These are phyloP conservation scores for Colletotrichum spaethianum DNA, from an alignment of 2,329 filamentous ascomycete species.

Conservation along the genomic window DNA sequence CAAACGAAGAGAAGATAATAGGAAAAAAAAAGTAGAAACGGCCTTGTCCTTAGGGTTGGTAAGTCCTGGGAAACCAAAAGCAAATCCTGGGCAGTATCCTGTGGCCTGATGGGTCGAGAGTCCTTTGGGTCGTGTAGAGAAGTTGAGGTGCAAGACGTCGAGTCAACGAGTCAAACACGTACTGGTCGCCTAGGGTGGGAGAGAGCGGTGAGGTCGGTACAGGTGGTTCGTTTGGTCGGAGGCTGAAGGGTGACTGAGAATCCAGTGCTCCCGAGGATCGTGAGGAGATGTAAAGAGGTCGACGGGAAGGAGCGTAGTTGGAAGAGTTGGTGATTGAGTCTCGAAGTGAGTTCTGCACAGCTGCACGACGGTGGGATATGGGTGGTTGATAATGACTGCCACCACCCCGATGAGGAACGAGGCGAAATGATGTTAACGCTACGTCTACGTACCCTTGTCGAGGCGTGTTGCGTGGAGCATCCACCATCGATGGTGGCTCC, in stretches of 20 bases:
- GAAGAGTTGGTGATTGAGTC: conserved; percentile 44
- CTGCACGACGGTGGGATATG: conserved; percentile 40
- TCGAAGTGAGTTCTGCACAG: neutral
- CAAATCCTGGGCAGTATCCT: conserved; percentile 36
- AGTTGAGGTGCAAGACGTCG: conserved; percentile 57
- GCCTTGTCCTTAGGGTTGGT: conserved; percentile 34
- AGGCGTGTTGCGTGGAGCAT: conserved; percentile 54
- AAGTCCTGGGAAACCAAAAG: conserved; percentile 38
- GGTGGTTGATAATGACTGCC: conserved; percentile 43
- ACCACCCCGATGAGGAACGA: conserved; percentile 40
- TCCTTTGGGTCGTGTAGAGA: conserved; percentile 40
- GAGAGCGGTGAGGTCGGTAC: conserved; percentile 22
- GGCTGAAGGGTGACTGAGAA: conserved; percentile 30
- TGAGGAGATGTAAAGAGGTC: conserved; percentile 44
- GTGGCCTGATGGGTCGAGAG: conserved; percentile 42
- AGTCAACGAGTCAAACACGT: conserved; percentile 64
- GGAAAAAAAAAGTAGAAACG: conserved; percentile 45
- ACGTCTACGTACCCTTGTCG: conserved; percentile 39
- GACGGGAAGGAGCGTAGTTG: conserved; percentile 56
- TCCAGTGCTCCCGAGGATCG: conserved; percentile 35
- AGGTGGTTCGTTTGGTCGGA: conserved; percentile 28
- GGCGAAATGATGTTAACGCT: conserved; percentile 43
- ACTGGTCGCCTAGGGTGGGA: conserved; percentile 18
- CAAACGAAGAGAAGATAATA: conserved; percentile 32
- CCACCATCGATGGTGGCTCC: conserved; percentile 46